These are phyloP conservation scores for Penicillium sp. DNA, from an alignment of 2,329 filamentous ascomycete species.

Conservation along the genomic window DNA sequence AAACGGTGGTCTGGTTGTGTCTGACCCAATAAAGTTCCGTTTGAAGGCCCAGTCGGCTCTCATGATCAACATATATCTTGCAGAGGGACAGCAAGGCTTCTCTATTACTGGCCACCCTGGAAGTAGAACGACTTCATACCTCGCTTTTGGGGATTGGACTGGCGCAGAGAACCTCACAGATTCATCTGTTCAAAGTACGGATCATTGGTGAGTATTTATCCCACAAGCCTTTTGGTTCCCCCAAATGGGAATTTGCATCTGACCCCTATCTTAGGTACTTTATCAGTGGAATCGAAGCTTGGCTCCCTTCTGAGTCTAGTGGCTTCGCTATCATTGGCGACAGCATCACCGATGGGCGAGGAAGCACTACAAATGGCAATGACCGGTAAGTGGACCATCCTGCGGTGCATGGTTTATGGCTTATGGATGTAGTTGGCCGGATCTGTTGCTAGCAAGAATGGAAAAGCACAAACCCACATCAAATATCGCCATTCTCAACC, in stretches of 20 bases:
- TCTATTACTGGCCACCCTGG: conserved; percentile 64
- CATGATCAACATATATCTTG: conserved; percentile 59
- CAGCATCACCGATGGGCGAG: conserved; percentile 64
- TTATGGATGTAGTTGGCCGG: conserved; percentile 50
- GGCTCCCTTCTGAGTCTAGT: conserved; percentile 43
- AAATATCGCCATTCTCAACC: conserved; percentile 59
- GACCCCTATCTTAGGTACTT: conserved; percentile 54
- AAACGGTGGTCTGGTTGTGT: conserved; percentile 57
- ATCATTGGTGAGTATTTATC: conserved; percentile 41
- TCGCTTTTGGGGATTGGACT: conserved; percentile 58
- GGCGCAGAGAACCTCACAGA: conserved; percentile 47
- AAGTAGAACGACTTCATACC: conserved; percentile 61
- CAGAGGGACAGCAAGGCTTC: conserved; percentile 55
- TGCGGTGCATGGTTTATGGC: not conserved
- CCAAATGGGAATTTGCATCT: not conserved
- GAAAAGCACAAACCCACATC: conserved; percentile 46
- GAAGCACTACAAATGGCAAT: conserved; percentile 58
- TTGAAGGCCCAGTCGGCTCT: conserved; percentile 53
- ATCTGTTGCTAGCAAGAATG: conserved; percentile 54
- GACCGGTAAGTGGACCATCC: conserved; percentile 41
- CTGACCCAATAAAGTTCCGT: conserved; percentile 59
- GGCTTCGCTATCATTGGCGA: conserved; percentile 60
- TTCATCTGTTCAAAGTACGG: conserved; percentile 34
- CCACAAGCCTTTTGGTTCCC: too few relatives aligned
- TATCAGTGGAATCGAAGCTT: conserved; percentile 58